Evolutionary conservation across 2,329 filamentous ascomycete genomes (phyloP).

Genomic region (Cercospora zeina): DNA sequence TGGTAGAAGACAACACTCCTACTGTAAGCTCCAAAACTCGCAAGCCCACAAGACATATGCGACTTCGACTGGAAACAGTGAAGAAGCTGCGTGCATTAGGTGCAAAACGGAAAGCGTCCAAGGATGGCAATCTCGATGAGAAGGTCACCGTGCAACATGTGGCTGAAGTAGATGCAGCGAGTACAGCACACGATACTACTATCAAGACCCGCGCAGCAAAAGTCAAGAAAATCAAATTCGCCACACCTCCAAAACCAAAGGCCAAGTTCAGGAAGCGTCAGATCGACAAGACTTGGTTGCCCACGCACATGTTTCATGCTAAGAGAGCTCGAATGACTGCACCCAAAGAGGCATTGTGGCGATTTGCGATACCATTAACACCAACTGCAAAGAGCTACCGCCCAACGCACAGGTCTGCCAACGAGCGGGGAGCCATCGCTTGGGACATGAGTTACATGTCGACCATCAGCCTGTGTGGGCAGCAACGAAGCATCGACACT

Average conservation of each 20-base stretch:
- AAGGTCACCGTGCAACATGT: constrained; percentile 26
- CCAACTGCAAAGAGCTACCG: constrained; percentile 89
- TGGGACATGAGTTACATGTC: constrained; percentile 97
- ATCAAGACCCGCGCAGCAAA: constrained; percentile 55
- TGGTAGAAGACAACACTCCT: constrained; percentile 88
- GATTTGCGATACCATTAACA: constrained; percentile 80
- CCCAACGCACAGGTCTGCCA: constrained; percentile 77
- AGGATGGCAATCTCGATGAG: constrained; percentile 39
- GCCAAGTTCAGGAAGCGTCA: constrained; percentile 83
- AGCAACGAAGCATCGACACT: constrained; percentile 61
- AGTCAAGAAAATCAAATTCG: constrained; percentile 68
- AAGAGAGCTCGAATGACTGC: constrained; percentile 88
- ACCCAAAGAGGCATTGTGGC: constrained; percentile 78
- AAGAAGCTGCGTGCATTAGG: constrained; percentile 67
- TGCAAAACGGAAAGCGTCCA: constrained; percentile 50
- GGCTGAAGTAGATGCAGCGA: constrained; percentile 25
- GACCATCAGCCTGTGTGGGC: constrained; percentile 76
- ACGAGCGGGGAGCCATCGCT: constrained; percentile 72
- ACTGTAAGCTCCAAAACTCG: constrained; percentile 67
- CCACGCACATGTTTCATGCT: constrained; percentile 90
- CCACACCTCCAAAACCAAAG: constrained; percentile 61
- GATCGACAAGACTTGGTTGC: constrained; percentile 85
- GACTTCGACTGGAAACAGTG: constrained; percentile 73
- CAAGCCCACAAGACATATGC: constrained; percentile 55
- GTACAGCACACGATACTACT: constrained; percentile 33